A percentile compares a stretch with the other conserved stretches of the same genome.
phyloP scores from a whole-genome alignment of 768 basidiomycete species.

The Boletellus ananas region DNA sequence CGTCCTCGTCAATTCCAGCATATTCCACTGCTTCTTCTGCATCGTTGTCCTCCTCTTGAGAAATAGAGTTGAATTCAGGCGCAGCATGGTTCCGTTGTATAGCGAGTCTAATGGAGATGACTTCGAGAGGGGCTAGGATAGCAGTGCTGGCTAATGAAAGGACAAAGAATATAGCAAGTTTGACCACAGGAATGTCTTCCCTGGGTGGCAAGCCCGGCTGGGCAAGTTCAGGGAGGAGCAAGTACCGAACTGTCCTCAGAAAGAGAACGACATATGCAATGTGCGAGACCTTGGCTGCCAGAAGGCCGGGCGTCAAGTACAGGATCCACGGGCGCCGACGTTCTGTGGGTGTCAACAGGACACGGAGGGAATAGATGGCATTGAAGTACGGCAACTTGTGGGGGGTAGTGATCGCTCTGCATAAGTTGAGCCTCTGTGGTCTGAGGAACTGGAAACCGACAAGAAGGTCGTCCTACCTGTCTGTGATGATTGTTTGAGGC shows the following conservation, averaged over 20 bases:
- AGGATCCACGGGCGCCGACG: conserved; percentile 74
- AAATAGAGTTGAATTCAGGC: conserved; percentile 67
- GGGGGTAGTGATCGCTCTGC: conserved; percentile 79
- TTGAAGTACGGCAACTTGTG: conserved; percentile 67
- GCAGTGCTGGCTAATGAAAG: conserved; percentile 54
- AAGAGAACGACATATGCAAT: conserved; percentile 44
- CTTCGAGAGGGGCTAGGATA: conserved; percentile 73
- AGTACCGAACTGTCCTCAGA: conserved; percentile 40
- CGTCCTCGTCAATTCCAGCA: conserved; percentile 71
- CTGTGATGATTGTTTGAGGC: conserved; percentile 72
- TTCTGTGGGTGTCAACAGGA: conserved; percentile 79
- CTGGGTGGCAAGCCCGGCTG: conserved; percentile 30
- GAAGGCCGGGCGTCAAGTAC: conserved; percentile 72
- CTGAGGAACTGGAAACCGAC: not conserved
- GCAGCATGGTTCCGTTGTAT: conserved; percentile 84
- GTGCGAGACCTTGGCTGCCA: conserved; percentile 41
- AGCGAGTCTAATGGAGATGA: conserved; percentile 72
- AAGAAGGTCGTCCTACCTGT: conserved; percentile 48
- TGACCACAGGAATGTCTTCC: conserved; percentile 46
- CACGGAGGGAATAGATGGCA: conserved; percentile 54
- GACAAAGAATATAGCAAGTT: conserved; percentile 52
- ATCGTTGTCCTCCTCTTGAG: conserved; percentile 70
- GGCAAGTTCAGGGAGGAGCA: conserved; percentile 56
- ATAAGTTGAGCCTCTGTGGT: conserved; percentile 1
- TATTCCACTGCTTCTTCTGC: conserved; percentile 59